Evolutionary conservation across 2,329 filamentous ascomycete genomes (phyloP).

Genomic region (Phialemoniopsis sp.): DNA sequence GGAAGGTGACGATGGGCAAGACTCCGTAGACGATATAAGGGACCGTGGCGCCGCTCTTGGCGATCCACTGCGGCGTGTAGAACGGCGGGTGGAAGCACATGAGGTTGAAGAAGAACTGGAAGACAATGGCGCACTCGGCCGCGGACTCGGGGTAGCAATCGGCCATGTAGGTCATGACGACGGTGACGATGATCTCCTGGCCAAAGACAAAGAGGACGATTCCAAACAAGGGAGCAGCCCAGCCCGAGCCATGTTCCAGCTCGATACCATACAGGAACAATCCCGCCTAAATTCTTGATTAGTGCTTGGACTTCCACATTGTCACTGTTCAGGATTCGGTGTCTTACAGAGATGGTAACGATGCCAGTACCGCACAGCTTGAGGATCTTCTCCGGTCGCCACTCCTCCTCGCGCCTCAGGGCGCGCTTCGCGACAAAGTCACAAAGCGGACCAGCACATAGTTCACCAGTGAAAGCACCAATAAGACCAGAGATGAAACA

Average conservation of each 20-base stretch:
- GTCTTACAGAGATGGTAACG: slow-evolving; percentile 4
- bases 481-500: slow-evolving; percentile 10
- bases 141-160: slow-evolving; percentile 11
- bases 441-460: slow-evolving; percentile 8
- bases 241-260: slow-evolving; percentile 4
- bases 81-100: slow-evolving; percentile 12
- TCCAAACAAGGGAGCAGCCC: slow-evolving; percentile 5
- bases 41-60: slow-evolving; percentile 4
- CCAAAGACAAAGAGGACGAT: slow-evolving; percentile 7
- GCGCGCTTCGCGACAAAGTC: slow-evolving; percentile 9
- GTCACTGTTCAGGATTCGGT: no score
- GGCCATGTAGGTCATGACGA: slow-evolving; percentile 12
- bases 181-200: slow-evolving; percentile 10
- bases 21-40: slow-evolving; percentile 10
- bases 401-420: slow-evolving; percentile 4
- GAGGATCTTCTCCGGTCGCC: slow-evolving; percentile 8
- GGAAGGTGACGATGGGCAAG: slow-evolving; percentile 8
- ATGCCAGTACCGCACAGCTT: slow-evolving; percentile 7
- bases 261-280: slow-evolving; percentile 9
- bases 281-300: no score
- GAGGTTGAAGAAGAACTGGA: slow-evolving; percentile 12
- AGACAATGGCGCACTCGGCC: slow-evolving; percentile 10
- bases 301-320: no score
- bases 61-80: slow-evolving; percentile 11
- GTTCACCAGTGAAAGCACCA: slow-evolving; percentile 9